These are phyloP conservation scores for Castanospermum australe DNA, from an alignment of 306 rosid genomes.

Conservation along the genomic window DNA sequence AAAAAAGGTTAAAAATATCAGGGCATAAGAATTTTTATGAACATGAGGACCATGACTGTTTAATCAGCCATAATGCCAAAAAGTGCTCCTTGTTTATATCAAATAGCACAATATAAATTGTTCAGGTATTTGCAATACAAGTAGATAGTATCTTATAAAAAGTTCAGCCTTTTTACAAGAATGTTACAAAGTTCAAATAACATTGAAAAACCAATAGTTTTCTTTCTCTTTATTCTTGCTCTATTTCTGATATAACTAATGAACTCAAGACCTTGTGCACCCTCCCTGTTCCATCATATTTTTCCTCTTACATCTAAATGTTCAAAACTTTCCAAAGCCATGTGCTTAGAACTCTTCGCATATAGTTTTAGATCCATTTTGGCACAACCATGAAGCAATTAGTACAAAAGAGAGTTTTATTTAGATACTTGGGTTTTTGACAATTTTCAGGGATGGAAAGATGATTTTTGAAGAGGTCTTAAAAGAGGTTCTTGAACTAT, in stretches of 20 bases:
- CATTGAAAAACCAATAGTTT: background rate
- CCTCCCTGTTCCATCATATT: background rate
- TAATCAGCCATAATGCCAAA: background rate
- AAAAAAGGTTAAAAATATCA: slow-evolving; percentile 7
- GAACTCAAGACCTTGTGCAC: slow-evolving; percentile 12
- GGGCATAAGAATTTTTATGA: slow-evolving; percentile 10
- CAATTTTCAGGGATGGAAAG: background rate
- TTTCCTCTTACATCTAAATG: background rate
- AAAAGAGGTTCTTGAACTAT: background rate
- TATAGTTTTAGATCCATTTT: background rate
- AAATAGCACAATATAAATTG: slow-evolving; percentile 11
- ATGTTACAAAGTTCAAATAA: background rate
- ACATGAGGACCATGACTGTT: background rate
- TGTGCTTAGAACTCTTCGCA: background rate
- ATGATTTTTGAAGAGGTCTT: background rate
- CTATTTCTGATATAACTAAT: background rate
- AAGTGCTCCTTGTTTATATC: slow-evolving; percentile 3
- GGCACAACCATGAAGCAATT: slow-evolving; percentile 17
- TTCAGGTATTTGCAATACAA: background rate
- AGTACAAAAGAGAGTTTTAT: background rate
- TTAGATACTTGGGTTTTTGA: background rate
- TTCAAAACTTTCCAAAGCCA: background rate
- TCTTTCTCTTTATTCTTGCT: background rate
- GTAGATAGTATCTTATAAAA: background rate
- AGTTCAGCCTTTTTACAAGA: background rate